Evolutionary conservation across 192 early-diverging fungal species (phyloP).

Genomic region (Backusella luteola): DNA sequence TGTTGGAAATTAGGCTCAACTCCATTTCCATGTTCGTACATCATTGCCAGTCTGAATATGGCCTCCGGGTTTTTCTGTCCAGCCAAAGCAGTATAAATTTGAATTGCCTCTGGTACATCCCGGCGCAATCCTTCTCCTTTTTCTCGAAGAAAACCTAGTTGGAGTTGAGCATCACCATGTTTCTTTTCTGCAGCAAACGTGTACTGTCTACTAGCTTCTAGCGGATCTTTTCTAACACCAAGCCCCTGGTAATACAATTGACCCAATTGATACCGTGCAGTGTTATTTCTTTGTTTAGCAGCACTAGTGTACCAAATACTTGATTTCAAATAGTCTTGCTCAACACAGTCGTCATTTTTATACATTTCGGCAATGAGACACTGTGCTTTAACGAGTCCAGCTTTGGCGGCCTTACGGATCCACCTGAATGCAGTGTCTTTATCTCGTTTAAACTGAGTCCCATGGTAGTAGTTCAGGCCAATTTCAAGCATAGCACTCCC

Average conservation of each 20-base stretch:
- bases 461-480: neutral
- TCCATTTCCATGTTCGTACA: neutral
- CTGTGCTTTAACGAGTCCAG: neutral
- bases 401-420: neutral
- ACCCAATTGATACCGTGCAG: neutral
- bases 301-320: neutral
- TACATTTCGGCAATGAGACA: neutral
- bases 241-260: neutral
- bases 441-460: neutral
- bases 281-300: neutral
- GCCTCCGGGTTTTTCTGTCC: neutral
- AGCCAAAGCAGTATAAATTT: too few relatives aligned
- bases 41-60: neutral
- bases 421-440: neutral
- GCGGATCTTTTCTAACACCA: neutral
- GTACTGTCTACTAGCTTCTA: neutral
- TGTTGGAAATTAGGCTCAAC: neutral
- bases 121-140: neutral
- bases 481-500: neutral
- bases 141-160: neutral
- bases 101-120: neutral
- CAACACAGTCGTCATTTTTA: neutral
- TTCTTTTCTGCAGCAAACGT: neutral
- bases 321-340: neutral
- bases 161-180: neutral